Evolutionary conservation across 139 green algal genomes (phyloP), one percentile per base, ranked within the genome.

Genomic region (Spirogloea muscicola): DNA sequence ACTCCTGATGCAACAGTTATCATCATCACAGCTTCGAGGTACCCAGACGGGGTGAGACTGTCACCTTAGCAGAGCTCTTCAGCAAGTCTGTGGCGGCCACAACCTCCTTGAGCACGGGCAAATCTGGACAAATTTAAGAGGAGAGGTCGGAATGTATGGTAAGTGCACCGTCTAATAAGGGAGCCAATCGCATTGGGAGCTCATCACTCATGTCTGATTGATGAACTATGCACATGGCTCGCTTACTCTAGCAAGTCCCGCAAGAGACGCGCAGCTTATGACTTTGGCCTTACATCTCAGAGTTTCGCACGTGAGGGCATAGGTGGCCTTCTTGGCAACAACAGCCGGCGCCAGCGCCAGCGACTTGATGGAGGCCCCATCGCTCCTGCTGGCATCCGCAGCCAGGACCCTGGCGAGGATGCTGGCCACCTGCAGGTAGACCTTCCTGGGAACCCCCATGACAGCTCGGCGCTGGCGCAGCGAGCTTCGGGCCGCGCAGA

Each of bases 241-340:
- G n/a, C n/a, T n/a, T n/a, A n/a, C n/a, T n/a, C n/a, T n/a, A n/a
- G n/a, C n/a, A n/a, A n/a, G n/a, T n/a, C n/a, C n/a, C n/a, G n/a
- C n/a, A n/a, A n/a, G n/a, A n/a, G n/a, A n/a, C n/a, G n/a, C n/a
- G n/a, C n/a, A n/a, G n/a, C n/a, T n/a, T n/a, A n/a, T n/a, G n/a
- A n/a, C n/a, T n/a, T n/a, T n/a, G n/a, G n/a, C n/a, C 87, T 81
- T 63, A 93, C 86, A 84, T 74, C 89, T 90, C 33, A 97, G 81
- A 0, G 90, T 90, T 69, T 98, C 80, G 65, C 87, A 91, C 0
- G 88, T 94, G 9, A 97, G 86, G 3, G 91, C 92, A 76, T 93
- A 91, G 0, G 89, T 92, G 25, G 93, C 89, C 73, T 92, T 92
- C 76, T 97, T 97, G 41, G 85, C 80, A 2, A 76, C 41, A 10